These are phyloP conservation scores for Pleurotus giganteus DNA, from an alignment of 768 basidiomycete genomes.

Conservation along the genomic window DNA sequence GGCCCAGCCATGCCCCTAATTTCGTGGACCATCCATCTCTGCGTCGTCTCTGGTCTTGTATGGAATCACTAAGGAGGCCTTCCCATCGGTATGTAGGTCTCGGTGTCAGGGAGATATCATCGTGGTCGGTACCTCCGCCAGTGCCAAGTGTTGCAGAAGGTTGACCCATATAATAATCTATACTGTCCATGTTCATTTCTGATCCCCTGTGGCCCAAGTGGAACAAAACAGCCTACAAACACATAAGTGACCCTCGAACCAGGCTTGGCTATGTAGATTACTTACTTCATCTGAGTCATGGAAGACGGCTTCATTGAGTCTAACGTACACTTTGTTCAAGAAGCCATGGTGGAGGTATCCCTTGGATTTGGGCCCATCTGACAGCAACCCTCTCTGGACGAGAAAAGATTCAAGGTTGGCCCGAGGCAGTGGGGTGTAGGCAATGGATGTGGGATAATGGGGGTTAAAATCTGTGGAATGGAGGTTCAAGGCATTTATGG, in stretches of 20 bases:
- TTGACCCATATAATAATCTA: constrained; percentile 51
- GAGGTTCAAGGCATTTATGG: constrained; percentile 45
- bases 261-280: constrained; percentile 5
- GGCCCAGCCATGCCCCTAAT: constrained; percentile 65
- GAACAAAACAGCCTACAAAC: constrained; percentile 54
- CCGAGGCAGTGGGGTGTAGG: constrained; percentile 67
- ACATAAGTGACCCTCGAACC: background rate
- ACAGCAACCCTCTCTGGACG: constrained; percentile 55
- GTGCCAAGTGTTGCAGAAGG: constrained; percentile 59
- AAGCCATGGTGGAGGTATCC: constrained; percentile 64
- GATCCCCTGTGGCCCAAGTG: constrained; percentile 53
- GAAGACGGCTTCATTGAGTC: constrained; percentile 68
- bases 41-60: constrained; percentile 27
- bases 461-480: constrained; percentile 68
- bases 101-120: constrained; percentile 55
- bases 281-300: constrained; percentile 49
- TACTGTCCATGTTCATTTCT: constrained; percentile 62
- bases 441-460: constrained; percentile 67
- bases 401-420: constrained; percentile 64
- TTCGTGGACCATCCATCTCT: constrained; percentile 41
- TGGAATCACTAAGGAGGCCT: constrained; percentile 57
- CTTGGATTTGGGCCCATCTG: constrained; percentile 36
- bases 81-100: constrained; percentile 72
- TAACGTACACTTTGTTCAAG: constrained; percentile 69
- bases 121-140: constrained; percentile 70